Conservation (phyloP, 257 asterid species). For the Solanum piurae region DNA sequence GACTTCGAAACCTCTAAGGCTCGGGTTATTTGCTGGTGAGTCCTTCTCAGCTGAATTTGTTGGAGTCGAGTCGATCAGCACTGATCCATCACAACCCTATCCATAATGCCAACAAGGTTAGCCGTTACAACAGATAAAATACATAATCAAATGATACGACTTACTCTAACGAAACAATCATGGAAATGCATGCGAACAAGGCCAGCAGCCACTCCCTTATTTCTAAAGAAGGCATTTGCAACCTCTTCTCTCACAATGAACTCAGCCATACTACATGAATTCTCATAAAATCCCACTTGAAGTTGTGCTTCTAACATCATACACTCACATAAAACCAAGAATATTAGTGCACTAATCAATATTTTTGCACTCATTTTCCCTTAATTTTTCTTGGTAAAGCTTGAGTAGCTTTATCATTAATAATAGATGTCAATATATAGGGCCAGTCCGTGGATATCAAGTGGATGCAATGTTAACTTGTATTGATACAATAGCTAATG, state of each 20-base stretch:
- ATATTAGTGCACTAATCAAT: not conserved
- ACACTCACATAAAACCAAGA: slow-evolving; percentile 6
- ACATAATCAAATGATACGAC: not conserved
- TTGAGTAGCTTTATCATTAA: not conserved
- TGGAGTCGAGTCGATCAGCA: slow-evolving; percentile 49
- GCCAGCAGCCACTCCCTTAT: slow-evolving; percentile 67
- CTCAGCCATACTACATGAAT: slow-evolving; percentile 46
- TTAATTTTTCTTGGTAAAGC: not conserved
- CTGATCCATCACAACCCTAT: slow-evolving; percentile 92
- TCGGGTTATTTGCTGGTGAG: slow-evolving; percentile 55
- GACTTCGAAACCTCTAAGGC: slow-evolving; percentile 67
- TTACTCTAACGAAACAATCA: slow-evolving; percentile 76
- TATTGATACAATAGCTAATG: not conserved
- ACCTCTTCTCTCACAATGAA: slow-evolving; percentile 50
- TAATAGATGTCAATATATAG: not conserved
- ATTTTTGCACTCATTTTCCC: slow-evolving; percentile 18
- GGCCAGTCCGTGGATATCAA: not conserved
- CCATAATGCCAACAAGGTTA: not conserved
- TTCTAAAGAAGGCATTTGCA: slow-evolving; percentile 16
- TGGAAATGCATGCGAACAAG: slow-evolving; percentile 80
- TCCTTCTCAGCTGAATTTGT: slow-evolving; percentile 68
- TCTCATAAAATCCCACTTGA: slow-evolving; percentile 40
- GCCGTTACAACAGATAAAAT: not conserved
- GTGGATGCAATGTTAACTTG: not conserved
- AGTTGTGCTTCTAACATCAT: slow-evolving; percentile 36